Conservation (phyloP, 768 basidiomycete species). For the Leccinum uliginosum region DNA sequence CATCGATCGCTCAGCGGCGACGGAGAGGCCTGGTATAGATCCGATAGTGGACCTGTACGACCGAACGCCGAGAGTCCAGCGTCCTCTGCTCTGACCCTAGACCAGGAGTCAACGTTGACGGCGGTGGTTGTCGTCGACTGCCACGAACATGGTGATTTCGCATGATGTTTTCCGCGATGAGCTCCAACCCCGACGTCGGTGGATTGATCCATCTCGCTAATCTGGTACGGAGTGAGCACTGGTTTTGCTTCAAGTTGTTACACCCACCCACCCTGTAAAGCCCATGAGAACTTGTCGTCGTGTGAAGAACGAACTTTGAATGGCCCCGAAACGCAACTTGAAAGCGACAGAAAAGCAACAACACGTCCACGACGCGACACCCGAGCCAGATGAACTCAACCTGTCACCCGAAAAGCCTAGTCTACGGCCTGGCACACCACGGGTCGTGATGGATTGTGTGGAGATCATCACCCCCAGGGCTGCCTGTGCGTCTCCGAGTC, state of each 20-base stretch:
- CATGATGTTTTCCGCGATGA: conserved; percentile 64
- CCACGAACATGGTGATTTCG: conserved; percentile 62
- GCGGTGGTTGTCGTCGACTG: conserved; percentile 9
- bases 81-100: conserved; percentile 57
- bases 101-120: conserved; percentile 14
- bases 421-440: conserved; percentile 10
- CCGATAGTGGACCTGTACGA: conserved; percentile 73
- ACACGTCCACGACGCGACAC: conserved; percentile 1
- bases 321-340: conserved; percentile 41
- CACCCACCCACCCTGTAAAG: conserved; percentile 52
- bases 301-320: conserved; percentile 11
- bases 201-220: conserved; percentile 81
- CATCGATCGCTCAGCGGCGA: conserved; percentile 64
- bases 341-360: conserved; percentile 21
- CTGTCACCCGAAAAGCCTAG: conserved; percentile 25
- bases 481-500: conserved; percentile 11
- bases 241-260: background rate
- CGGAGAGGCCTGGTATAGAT: conserved; percentile 46
- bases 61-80: conserved; percentile 66
- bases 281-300: conserved; percentile 42
- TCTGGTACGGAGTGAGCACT: conserved; percentile 34
- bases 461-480: conserved; percentile 28
- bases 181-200: conserved; percentile 64
- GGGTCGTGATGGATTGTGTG: conserved; percentile 29
- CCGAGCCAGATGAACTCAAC: conserved; percentile 30